A percentile compares a stretch with the other conserved stretches of the same genome.
Evolutionary conservation across 495 filamentous ascomycete genomes (phyloP).

Genomic region (Pyronema omphalodes): DNA sequence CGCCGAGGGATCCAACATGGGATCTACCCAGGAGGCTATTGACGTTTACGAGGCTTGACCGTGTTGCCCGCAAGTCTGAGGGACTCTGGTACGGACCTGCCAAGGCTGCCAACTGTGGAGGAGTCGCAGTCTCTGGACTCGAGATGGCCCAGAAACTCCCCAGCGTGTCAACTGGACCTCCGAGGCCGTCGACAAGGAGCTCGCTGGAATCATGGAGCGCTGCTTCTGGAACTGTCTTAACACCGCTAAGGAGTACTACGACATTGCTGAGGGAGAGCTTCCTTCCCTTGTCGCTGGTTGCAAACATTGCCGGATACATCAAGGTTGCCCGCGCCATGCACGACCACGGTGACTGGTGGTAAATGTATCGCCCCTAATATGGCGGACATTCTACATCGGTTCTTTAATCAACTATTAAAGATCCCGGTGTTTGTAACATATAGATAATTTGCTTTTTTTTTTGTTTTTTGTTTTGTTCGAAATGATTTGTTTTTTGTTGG

Average conservation of each 20-base stretch:
- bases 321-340: slow-evolving; percentile 92
- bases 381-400: background rate
- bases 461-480: background rate
- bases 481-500: no score
- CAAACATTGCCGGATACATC: slow-evolving; percentile 92
- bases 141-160: slow-evolving; percentile 99
- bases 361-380: background rate
- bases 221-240: slow-evolving; percentile 83
- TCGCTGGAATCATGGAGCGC: slow-evolving; percentile 84
- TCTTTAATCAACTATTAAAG: background rate
- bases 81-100: slow-evolving; percentile 94
- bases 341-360: slow-evolving; percentile 96
- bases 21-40: slow-evolving; percentile 90
- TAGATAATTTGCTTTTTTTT: background rate
- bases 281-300: slow-evolving; percentile 79
- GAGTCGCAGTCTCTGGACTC: slow-evolving; percentile 90
- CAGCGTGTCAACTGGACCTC: slow-evolving; percentile 63
- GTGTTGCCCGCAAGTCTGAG: slow-evolving; percentile 42
- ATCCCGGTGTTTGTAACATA: background rate
- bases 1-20: slow-evolving; percentile 98
- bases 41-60: slow-evolving; percentile 73
- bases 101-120: slow-evolving; percentile 93
- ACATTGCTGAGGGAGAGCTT: slow-evolving; percentile 57
- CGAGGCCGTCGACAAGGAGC: slow-evolving; percentile 80
- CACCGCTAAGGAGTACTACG: slow-evolving; percentile 76